Base-by-base conservation (phyloP, 768 basidiomycete genomes). In the Butyriboletus loyo region DNA sequence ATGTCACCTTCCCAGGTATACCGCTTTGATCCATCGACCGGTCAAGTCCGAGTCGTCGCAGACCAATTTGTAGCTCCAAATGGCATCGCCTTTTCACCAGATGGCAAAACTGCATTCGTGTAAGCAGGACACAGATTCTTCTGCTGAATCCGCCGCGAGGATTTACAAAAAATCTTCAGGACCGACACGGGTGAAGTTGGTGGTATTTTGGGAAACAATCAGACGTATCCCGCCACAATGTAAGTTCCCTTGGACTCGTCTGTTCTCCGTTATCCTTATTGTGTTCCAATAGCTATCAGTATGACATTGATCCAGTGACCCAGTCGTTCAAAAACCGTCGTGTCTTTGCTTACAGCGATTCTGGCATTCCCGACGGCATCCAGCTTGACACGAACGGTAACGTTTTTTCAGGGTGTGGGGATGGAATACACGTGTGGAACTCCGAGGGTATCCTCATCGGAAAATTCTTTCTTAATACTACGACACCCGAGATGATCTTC, bases 1-100 rank as follows among this genome's bases (percentile, higher is more conserved):
- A 75, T 81, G 39, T 63, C 89, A 46, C 89, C 86, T 3, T 84
- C 78, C 43, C 89, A 91, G 60, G 87, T 91, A 5, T 92, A 93
- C 65, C 78, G 86, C 13, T 82, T 60, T 17, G 82, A 89, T 62
- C 82, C 85, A 8, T 73, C 75, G 7, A 86, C 83, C 1, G 78
- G 86, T 7, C 68, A 78, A 19, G 80, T n/a, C n/a, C n/a, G n/a
- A n/a, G n/a, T n/a, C n/a, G n/a, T n/a, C n/a, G n/a, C n/a, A n/a
- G n/a, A n/a, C 57, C 86, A 83, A n/a, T 86, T 91, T 62, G 77
- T 79, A 53, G 79, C 78, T 57, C 79, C 78, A 39, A 92, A 92
- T 60, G 91, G 90, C 2, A 79, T 92, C 49, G 85, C 87, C 0
- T 86, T 91, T 65, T 79, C 78, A 14, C 69, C 73, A 2, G 82